phyloP scores from a whole-genome alignment of 148 eudicot genomes.

The Salicornia ramosissima region DNA sequence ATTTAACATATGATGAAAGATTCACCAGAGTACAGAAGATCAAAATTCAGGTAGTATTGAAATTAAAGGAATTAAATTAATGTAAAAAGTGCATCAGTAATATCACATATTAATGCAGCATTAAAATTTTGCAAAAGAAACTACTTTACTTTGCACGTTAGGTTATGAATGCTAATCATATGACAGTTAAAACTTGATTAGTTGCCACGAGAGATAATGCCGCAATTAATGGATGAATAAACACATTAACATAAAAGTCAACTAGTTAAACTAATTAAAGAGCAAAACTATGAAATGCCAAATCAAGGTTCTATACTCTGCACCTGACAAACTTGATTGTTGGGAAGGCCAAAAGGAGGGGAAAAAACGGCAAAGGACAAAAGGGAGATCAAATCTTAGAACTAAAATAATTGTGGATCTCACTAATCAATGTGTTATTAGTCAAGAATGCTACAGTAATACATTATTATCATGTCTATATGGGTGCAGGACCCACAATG shows the following conservation, averaged over 20 bases:
- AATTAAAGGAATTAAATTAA: not conserved
- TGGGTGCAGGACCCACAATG: constrained; percentile 5
- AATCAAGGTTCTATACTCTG: constrained; percentile 16
- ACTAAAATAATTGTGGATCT: constrained; percentile 13
- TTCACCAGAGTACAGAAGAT: not conserved
- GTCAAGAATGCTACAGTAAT: not conserved
- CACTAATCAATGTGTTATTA: not conserved
- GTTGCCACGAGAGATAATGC: not conserved
- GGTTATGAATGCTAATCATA: not conserved
- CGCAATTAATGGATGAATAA: not conserved
- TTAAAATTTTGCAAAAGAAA: not conserved
- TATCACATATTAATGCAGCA: not conserved
- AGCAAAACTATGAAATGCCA: constrained; percentile 7
- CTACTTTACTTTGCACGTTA: not conserved
- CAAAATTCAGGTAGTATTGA: not conserved
- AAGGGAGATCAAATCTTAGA: constrained; percentile 5
- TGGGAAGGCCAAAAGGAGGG: not conserved
- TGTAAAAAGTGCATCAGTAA: not conserved
- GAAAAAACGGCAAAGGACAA: not conserved
- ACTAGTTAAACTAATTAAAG: not conserved
- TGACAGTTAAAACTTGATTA: not conserved
- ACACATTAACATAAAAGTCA: not conserved
- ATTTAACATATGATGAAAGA: not conserved
- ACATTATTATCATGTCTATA: constrained; percentile 5
- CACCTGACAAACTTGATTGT: constrained; percentile 3